These are phyloP conservation scores for Fusarium irregulare DNA, from an alignment of 2,329 filamentous ascomycete genomes.

Conservation along the genomic window DNA sequence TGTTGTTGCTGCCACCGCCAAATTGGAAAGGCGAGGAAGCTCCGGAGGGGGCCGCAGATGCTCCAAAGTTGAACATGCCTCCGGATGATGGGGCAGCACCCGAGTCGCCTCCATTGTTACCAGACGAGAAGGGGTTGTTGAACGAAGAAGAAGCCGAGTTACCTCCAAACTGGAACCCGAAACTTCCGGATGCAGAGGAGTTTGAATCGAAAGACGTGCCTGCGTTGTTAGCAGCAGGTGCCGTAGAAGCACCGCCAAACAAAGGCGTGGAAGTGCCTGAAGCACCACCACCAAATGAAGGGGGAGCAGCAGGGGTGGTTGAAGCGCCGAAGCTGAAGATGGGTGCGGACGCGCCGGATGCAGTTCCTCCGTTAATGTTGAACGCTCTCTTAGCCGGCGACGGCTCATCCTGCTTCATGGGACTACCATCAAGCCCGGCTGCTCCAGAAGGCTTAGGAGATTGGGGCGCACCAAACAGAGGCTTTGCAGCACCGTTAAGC, in stretches of 20 bases:
- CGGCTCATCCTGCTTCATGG: conserved; percentile 57
- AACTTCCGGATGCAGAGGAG: conserved; percentile 40
- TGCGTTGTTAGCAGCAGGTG: conserved; percentile 37
- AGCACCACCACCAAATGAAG: conserved; percentile 50
- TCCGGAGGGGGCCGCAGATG: conserved; percentile 45
- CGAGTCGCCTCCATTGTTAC: conserved; percentile 41
- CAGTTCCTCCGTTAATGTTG: conserved; percentile 44
- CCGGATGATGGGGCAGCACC: conserved; percentile 42
- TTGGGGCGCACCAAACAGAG: conserved; percentile 54
- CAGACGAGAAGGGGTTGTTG: conserved; percentile 56
- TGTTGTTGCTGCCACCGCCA: conserved; percentile 45
- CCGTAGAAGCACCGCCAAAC: conserved; percentile 49
- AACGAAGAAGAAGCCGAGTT: conserved; percentile 47
- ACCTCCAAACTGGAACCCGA: conserved; percentile 51
- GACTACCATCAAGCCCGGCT: conserved; percentile 56
- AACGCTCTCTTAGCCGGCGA: conserved; percentile 54
- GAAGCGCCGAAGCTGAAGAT: conserved; percentile 52
- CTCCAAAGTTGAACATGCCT: conserved; percentile 55
- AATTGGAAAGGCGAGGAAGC: conserved; percentile 54
- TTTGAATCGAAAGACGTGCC: conserved; percentile 55
- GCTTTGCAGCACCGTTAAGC: conserved; percentile 49
- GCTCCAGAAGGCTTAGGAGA: conserved; percentile 48
- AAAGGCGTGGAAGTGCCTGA: conserved; percentile 45
- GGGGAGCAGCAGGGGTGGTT: conserved; percentile 37
- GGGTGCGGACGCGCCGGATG: conserved; percentile 43